phyloP scores from a whole-genome alignment of 1,284 basidiomycete species.

The Rhodotorula sp. region DNA sequence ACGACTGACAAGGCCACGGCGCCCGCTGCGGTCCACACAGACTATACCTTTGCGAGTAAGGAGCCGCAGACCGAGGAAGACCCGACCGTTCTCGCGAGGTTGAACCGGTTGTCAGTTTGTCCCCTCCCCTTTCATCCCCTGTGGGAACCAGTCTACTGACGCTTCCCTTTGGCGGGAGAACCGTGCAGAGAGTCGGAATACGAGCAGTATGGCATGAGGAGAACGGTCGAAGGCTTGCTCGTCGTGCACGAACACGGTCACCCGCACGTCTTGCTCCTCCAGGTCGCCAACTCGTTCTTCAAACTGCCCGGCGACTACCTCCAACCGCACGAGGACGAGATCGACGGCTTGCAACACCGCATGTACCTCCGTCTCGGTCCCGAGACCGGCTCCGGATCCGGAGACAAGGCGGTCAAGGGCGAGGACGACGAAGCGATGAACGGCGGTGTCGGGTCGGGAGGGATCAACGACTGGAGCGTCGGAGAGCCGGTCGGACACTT shows the following conservation, averaged over 20 bases:
- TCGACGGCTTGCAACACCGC: conserved; percentile 79
- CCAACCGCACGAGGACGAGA: conserved; percentile 90
- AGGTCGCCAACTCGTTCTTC: conserved; percentile 98
- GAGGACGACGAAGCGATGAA: not conserved
- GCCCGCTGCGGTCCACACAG: conserved; percentile 6
- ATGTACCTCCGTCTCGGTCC: conserved; percentile 86
- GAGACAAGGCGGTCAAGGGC: not conserved
- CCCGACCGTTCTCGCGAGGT: conserved; percentile 70
- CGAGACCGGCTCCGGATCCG: conserved; percentile 12
- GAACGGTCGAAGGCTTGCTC: conserved; percentile 79
- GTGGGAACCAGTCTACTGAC: not conserved
- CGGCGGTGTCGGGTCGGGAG: not conserved
- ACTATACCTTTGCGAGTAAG: conserved; percentile 59
- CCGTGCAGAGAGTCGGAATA: conserved; percentile 75
- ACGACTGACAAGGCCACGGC: not conserved
- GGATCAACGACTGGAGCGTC: conserved; percentile 76
- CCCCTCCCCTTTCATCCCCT: not conserved
- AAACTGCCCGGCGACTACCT: conserved; percentile 98
- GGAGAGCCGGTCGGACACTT: conserved; percentile 92
- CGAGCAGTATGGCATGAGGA: conserved; percentile 72
- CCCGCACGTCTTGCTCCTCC: conserved; percentile 93
- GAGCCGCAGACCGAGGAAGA: conserved; percentile 96
- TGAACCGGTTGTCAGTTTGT: conserved; percentile 44
- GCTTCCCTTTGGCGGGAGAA: not conserved
- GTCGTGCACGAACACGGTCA: conserved; percentile 77